Conservation (phyloP, 1,139 yeast species). For the Protomyces pachydermus region DNA sequence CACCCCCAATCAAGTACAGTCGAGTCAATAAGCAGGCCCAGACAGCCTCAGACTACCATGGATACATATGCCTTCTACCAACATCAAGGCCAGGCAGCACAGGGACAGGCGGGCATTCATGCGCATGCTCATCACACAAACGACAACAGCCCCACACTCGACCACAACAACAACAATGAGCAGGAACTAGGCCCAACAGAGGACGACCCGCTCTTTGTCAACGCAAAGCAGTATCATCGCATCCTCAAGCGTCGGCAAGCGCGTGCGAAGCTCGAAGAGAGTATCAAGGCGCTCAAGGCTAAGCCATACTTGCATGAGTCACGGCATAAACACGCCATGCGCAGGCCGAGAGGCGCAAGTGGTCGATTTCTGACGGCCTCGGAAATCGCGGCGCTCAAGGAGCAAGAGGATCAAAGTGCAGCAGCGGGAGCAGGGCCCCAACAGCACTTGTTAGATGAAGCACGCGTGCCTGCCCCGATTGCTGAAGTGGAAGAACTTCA, state of each 20-base stretch:
- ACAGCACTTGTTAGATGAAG: too few species aligned
- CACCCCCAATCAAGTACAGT: too few species aligned
- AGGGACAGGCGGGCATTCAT: not conserved
- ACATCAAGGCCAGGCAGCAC: not conserved
- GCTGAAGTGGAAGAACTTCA: too few species aligned
- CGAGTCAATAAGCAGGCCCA: too few species aligned
- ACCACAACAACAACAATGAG: not conserved
- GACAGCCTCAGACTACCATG: not conserved
- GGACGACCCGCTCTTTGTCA: slow-evolving; percentile 94
- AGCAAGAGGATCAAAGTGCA: slow-evolving; percentile 39
- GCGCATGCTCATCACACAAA: not conserved
- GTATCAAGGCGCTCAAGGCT: slow-evolving; percentile 58
- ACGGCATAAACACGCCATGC: slow-evolving; percentile 97
- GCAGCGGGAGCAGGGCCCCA: not conserved
- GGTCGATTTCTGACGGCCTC: slow-evolving; percentile 96
- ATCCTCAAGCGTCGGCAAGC: slow-evolving; percentile 89
- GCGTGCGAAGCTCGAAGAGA: slow-evolving; percentile 86
- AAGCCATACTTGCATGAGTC: slow-evolving; percentile 95
- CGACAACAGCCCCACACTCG: not conserved
- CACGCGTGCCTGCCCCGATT: too few species aligned
- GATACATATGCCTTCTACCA: not conserved
- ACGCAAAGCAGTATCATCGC: slow-evolving; percentile 95
- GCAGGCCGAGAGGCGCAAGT: slow-evolving; percentile 98
- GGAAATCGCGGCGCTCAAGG: slow-evolving; percentile 73
- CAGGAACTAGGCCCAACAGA: not conserved